Evolutionary conservation across 83 land plant genomes (phyloP).

Genomic region (Diphasiastrum complanatum): DNA sequence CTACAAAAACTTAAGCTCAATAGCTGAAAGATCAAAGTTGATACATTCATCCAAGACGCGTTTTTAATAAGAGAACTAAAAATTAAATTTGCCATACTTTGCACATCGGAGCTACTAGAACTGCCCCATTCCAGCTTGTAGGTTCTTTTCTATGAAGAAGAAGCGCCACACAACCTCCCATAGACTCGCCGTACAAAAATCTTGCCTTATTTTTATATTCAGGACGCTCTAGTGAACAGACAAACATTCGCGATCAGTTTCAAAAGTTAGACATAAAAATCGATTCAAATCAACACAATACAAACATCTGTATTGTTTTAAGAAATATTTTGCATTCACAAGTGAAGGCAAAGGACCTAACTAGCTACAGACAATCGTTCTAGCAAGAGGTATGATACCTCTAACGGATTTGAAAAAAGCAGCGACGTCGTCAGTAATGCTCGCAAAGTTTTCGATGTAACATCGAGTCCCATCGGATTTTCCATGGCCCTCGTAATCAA

Average conservation of each 20-base stretch:
- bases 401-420: slow-evolving; percentile 11
- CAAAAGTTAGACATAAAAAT: neutral
- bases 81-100: slow-evolving; percentile 36
- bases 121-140: slow-evolving; percentile 2
- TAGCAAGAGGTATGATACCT: neutral
- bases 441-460: neutral
- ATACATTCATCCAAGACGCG: neutral
- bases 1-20: neutral
- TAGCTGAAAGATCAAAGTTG: neutral
- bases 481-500: slow-evolving; percentile 20
- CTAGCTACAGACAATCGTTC: neutral
- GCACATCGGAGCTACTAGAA: slow-evolving; percentile 34
- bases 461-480: slow-evolving; percentile 8
- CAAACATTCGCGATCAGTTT: neutral
- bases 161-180: slow-evolving; percentile 16
- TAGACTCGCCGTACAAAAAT: slow-evolving; percentile 1
- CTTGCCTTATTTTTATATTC: slow-evolving; percentile 1
- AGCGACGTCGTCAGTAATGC: slow-evolving; percentile 3
- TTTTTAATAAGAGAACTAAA: neutral
- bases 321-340: too few species aligned
- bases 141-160: neutral
- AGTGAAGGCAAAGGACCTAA: too few species aligned
- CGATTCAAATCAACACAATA: neutral
- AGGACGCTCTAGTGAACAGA: neutral
- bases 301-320: too few species aligned